Conservation (phyloP, 2,329 filamentous ascomycete species). For the Monilinia polystroma region DNA sequence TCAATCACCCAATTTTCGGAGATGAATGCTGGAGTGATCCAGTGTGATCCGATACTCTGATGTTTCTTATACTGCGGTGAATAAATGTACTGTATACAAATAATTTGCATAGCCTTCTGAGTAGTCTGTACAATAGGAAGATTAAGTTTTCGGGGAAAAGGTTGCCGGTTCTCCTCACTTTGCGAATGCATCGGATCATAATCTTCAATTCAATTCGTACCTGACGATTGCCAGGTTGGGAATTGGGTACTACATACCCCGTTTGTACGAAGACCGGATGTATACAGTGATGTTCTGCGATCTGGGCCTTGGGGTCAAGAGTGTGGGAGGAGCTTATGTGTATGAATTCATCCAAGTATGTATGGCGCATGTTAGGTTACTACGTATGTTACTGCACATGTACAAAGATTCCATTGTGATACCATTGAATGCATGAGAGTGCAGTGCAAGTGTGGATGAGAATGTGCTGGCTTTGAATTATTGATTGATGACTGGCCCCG, state of each 20-base stretch:
- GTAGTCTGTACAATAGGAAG: neutral
- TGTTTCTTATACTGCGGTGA: too few species aligned
- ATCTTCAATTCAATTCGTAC: neutral
- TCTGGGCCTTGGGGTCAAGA: neutral
- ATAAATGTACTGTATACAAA: too few species aligned
- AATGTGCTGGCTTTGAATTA: constrained; percentile 1
- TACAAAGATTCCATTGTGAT: constrained; percentile 17
- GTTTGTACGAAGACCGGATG: neutral
- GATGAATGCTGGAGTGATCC: too few species aligned
- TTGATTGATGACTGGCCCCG: neutral
- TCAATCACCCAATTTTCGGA: too few species aligned
- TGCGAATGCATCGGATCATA: neutral
- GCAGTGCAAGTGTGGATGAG: neutral
- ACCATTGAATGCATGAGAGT: constrained; percentile 9
- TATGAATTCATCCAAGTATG: neutral
- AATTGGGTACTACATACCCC: neutral
- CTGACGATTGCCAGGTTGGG: neutral
- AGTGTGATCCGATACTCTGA: neutral
- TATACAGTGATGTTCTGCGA: neutral
- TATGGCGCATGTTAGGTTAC: too few species aligned
- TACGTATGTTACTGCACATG: neutral
- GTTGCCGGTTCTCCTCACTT: neutral
- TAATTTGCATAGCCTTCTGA: too few species aligned
- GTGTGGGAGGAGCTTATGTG: neutral
- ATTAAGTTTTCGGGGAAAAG: constrained; percentile 6